Evolutionary conservation across 2,329 filamentous ascomycete species (phyloP).

Genomic region (Trichophyton schoenleinii): DNA sequence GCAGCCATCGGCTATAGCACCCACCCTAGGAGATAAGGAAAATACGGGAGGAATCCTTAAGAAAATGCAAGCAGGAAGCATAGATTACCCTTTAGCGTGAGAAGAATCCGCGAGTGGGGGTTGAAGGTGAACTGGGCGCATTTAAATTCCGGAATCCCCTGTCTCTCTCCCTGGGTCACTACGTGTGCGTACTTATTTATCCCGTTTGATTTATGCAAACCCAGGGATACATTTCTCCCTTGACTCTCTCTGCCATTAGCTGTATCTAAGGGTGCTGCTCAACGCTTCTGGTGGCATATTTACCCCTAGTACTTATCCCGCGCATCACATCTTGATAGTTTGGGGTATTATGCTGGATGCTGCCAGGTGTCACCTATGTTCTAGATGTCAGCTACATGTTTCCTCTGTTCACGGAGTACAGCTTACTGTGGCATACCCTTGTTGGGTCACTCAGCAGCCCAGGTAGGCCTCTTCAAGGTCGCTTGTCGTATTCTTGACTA

Average conservation of each 20-base stretch:
- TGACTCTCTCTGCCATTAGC: neutral
- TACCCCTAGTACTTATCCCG: neutral
- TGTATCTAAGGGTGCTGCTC: neutral
- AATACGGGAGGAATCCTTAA: constrained; percentile 3
- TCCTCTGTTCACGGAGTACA: neutral
- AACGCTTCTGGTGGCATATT: neutral
- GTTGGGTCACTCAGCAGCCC: neutral
- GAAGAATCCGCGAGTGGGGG: neutral
- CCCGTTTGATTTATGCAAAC: constrained; percentile 1
- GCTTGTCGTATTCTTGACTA: neutral
- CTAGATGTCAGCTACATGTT: neutral
- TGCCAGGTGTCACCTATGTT: constrained; percentile 1
- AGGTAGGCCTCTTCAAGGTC: neutral
- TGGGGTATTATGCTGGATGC: neutral
- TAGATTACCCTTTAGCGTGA: neutral
- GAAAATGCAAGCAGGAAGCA: neutral
- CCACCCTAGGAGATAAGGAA: neutral
- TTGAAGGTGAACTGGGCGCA: neutral
- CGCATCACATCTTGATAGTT: neutral
- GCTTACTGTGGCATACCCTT: neutral
- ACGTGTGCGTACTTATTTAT: neutral
- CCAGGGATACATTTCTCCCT: neutral
- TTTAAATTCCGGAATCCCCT: constrained; percentile 4
- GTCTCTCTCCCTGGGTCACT: neutral
- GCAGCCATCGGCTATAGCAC: constrained; percentile 2